These are phyloP conservation scores for Pontederia crassipes DNA, from an alignment of 176 grass and related monocot genomes.

Conservation along the genomic window DNA sequence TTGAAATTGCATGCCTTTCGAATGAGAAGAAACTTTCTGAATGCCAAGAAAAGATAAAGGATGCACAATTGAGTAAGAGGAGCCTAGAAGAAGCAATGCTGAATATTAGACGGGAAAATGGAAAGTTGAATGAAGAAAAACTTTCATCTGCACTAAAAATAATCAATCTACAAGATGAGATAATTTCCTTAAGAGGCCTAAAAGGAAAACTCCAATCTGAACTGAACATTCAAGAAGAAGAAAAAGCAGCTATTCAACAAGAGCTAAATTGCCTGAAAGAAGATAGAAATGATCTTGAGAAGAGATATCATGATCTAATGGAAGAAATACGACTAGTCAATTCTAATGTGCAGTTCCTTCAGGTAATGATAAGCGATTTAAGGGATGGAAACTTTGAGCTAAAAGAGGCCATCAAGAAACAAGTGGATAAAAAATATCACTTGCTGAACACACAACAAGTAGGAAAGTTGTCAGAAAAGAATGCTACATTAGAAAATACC, in stretches of 20 bases:
- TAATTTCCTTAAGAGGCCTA: conserved; percentile 69
- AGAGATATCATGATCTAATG: conserved; percentile 46
- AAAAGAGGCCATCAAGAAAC: conserved; percentile 64
- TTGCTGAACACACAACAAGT: conserved; percentile 63
- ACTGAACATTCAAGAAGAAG: conserved; percentile 48
- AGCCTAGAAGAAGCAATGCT: conserved; percentile 5
- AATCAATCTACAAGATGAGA: conserved; percentile 76
- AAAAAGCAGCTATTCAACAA: conserved; percentile 58
- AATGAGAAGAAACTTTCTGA: conserved; percentile 56
- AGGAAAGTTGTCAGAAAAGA: conserved; percentile 64
- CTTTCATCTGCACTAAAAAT: conserved; percentile 49
- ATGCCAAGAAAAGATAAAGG: conserved; percentile 52
- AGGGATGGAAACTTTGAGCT: conserved; percentile 61
- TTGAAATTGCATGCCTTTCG: conserved; percentile 53
- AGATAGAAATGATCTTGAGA: conserved; percentile 54
- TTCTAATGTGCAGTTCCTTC: conserved; percentile 72
- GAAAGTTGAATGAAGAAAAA: conserved; percentile 53
- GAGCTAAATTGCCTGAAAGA: conserved; percentile 59
- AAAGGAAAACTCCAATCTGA: conserved; percentile 58
- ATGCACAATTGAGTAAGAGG: conserved; percentile 43
- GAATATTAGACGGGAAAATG: conserved; percentile 54
- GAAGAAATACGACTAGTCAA: conserved; percentile 75
- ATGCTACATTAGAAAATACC: conserved; percentile 47
- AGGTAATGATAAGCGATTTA: conserved; percentile 54
- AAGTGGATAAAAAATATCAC: conserved; percentile 46